These are phyloP conservation scores for Xylariaceae sp. DNA, from an alignment of 2,329 filamentous ascomycete species.

Conservation along the genomic window DNA sequence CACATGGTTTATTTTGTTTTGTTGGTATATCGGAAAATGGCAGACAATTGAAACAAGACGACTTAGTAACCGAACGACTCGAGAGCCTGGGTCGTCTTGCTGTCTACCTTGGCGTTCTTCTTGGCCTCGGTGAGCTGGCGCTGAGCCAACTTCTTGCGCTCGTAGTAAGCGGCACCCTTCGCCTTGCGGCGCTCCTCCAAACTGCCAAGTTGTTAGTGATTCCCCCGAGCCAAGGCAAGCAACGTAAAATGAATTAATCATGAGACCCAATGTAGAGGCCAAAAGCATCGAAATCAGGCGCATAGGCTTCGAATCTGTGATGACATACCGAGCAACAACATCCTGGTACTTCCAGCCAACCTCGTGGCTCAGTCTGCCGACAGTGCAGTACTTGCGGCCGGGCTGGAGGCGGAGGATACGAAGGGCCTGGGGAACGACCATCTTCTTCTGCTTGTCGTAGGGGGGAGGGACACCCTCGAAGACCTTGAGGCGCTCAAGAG, in stretches of 20 bases:
- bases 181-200: slow-evolving; percentile 99
- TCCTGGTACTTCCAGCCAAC: slow-evolving; percentile 99
- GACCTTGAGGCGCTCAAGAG: slow-evolving; percentile 97
- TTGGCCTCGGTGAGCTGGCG: slow-evolving; percentile 88
- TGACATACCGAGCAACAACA: slow-evolving; percentile 87
- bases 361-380: slow-evolving; percentile 95
- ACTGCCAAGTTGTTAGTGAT: slow-evolving; percentile 46
- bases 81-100: slow-evolving; percentile 83
- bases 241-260: neutral
- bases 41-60: slow-evolving; percentile 27
- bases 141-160: slow-evolving; percentile 96
- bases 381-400: slow-evolving; percentile 99
- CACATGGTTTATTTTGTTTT: slow-evolving; percentile 28
- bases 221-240: neutral
- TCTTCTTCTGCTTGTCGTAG: slow-evolving; percentile 99
- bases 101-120: slow-evolving; percentile 83
- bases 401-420: slow-evolving; percentile 95
- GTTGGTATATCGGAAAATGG: slow-evolving; percentile 30
- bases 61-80: slow-evolving; percentile 85
- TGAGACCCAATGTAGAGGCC: neutral
- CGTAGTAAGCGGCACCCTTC: slow-evolving; percentile 98
- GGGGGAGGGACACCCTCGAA: slow-evolving; percentile 99
- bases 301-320: neutral
- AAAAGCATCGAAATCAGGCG: neutral
- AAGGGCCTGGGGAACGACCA: slow-evolving; percentile 97